Base-by-base conservation (phyloP, 2,329 filamentous ascomycete species). In the Pseudopyricularia javanii region DNA sequence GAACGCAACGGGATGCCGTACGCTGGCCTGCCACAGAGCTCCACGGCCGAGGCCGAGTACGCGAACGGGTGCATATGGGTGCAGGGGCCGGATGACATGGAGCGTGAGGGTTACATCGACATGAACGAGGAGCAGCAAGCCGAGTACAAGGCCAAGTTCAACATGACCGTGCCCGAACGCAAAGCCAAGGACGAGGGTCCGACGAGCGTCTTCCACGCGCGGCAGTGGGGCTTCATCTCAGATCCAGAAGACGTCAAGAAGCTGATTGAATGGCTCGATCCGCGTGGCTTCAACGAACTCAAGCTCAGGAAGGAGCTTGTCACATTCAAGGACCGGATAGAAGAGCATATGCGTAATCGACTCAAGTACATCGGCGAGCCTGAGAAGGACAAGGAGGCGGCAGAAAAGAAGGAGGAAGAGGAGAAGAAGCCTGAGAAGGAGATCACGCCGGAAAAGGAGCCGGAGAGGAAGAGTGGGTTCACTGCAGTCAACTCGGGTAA, bases 1-100 rank as follows among this genome's bases (percentile, higher is more conserved):
- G 93, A 98, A 69, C 85, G 91, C 57, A 98, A 97, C 63, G 93
- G 91, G 24, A 97, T 97, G 91, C 93, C 93, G 0, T 95, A 91
- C 62, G 89, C 79, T 32, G 93, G 93, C 4, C 75, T 96, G 53
- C 91, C 91, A 0, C 81, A 79, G 58, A 95, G 89, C 66, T 96
- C 91, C 15, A 97, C 91, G 1, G 86, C 89, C 1, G 76, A 83
- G 47, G 90, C 91, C 22, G 84, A 80, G 8, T 98, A 97, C 64
- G 91, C 50, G 40, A 98, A 97, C 64, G 93, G 89, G 8, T 88
- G 91, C 54, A 78, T 98, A 54, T 98, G 93, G 93, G 83, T 98
- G 14, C 93, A 98, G 68, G 93, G 93, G 0, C 93, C 93, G 0
- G 89, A 95, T 64, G 84, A 91, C 54, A 79, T 95, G 64, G 91